phyloP scores from a whole-genome alignment of 768 basidiomycete species.

The Suillus subalutaceus region DNA sequence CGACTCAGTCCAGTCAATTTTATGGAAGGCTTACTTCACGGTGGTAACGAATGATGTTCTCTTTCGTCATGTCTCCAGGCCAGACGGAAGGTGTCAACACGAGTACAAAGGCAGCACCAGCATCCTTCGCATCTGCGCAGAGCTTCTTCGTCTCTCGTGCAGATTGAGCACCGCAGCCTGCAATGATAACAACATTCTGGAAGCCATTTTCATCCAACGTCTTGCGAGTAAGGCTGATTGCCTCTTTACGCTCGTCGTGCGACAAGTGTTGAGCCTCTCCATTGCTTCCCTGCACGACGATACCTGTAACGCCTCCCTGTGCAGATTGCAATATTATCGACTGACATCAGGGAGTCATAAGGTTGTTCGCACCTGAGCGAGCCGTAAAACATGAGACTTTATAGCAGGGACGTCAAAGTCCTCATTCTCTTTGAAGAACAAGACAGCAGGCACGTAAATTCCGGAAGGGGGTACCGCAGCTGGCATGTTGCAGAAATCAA shows the following conservation, averaged over 20 bases:
- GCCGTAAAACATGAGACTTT: conserved; percentile 68
- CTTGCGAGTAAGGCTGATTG: conserved; percentile 65
- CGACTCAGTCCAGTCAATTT: not conserved
- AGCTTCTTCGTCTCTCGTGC: conserved; percentile 75
- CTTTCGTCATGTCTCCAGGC: conserved; percentile 63
- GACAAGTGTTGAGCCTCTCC: conserved; percentile 80
- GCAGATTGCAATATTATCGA: conserved; percentile 10
- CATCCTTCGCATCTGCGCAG: conserved; percentile 72
- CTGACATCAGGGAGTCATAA: not conserved
- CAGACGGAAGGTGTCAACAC: conserved; percentile 77
- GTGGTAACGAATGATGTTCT: conserved; percentile 68
- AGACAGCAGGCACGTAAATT: conserved; percentile 76
- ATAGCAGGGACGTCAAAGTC: conserved; percentile 71
- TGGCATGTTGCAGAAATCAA: conserved; percentile 23
- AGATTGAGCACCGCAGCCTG: conserved; percentile 83
- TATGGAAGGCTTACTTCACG: conserved; percentile 46
- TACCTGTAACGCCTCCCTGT: conserved; percentile 73
- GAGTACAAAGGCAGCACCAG: conserved; percentile 80
- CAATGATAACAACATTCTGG: conserved; percentile 67
- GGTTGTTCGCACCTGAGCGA: conserved; percentile 58
- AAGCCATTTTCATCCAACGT: conserved; percentile 78
- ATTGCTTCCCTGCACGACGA: conserved; percentile 74
- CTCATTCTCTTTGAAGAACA: conserved; percentile 72
- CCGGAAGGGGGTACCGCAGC: conserved; percentile 59
- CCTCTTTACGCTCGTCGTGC: conserved; percentile 66